Percentiles rank a stretch among this genome's conserved stretches.
Conservation (phyloP, 768 basidiomycete genomes). For the Suillus subaureus region DNA sequence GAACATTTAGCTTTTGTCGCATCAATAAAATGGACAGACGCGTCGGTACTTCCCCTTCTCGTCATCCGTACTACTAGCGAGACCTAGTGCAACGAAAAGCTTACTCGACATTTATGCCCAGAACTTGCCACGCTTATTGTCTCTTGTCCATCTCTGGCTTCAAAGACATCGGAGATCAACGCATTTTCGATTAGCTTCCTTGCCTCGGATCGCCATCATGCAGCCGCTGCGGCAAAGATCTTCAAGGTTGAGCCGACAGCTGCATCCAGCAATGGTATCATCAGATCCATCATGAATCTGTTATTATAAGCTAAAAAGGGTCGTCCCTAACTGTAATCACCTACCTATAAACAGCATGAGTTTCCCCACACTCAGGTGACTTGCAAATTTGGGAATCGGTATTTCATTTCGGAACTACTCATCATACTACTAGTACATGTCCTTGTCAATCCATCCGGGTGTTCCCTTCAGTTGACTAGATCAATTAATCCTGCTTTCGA, state of each 20-base stretch:
- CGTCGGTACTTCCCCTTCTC: too few relatives aligned
- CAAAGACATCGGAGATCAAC: too few relatives aligned
- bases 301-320: background rate
- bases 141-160: too few relatives aligned
- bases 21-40: constrained; percentile 5
- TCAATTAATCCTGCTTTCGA: background rate
- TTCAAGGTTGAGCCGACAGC: background rate
- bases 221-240: background rate
- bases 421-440: too few relatives aligned
- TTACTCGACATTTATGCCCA: background rate
- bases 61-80: too few relatives aligned
- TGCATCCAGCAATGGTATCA: background rate
- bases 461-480: too few relatives aligned
- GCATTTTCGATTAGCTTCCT: background rate
- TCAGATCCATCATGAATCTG: background rate
- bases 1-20: background rate
- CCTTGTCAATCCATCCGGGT: too few relatives aligned
- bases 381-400: background rate
- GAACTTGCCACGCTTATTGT: background rate
- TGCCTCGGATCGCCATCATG: background rate
- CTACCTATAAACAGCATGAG: background rate
- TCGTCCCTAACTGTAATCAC: background rate
- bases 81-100: background rate
- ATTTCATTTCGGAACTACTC: constrained; percentile 6
- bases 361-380: constrained; percentile 4